A percentile compares a stretch with the other conserved stretches of the same genome.
phyloP scores from a whole-genome alignment of 2,329 filamentous ascomycete genomes.

The Achaetomium macrosporum region DNA sequence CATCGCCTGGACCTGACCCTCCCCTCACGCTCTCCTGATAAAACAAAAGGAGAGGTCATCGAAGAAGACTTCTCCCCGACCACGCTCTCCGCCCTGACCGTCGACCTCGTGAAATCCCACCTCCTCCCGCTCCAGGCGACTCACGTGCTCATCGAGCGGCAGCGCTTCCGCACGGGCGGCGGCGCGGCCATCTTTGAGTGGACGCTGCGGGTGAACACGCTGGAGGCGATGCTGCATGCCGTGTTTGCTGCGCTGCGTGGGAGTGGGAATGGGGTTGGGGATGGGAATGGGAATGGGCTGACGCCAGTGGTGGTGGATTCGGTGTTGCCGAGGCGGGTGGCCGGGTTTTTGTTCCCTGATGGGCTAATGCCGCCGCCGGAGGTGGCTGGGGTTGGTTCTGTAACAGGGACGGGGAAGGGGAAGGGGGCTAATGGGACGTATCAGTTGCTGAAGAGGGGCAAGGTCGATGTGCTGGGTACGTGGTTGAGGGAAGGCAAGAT shows the following conservation, averaged over 20 bases:
- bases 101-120: conserved; percentile 30
- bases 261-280: conserved; percentile 28
- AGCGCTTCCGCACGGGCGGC: conserved; percentile 58
- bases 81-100: conserved; percentile 31
- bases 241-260: conserved; percentile 51
- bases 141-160: conserved; percentile 62
- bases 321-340: conserved; percentile 50
- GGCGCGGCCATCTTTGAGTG: conserved; percentile 66
- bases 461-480: conserved; percentile 56
- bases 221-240: conserved; percentile 77
- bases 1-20: conserved; percentile 21
- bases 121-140: conserved; percentile 52
- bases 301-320: conserved; percentile 38
- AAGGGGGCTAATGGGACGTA: not conserved
- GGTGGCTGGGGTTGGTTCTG: not conserved
- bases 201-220: conserved; percentile 74
- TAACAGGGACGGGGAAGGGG: conserved; percentile 21
- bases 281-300: conserved; percentile 17
- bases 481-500: conserved; percentile 40
- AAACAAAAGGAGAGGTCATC: not conserved
- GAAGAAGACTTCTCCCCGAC: conserved; percentile 29
- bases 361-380: not conserved
- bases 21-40: conserved; percentile 10
- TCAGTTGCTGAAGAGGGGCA: conserved; percentile 47
- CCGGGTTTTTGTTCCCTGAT: conserved; percentile 39